A percentile compares a stretch with the other conserved stretches of the same genome.
phyloP scores from a whole-genome alignment of 306 rosid genomes.

The Morella rubra region DNA sequence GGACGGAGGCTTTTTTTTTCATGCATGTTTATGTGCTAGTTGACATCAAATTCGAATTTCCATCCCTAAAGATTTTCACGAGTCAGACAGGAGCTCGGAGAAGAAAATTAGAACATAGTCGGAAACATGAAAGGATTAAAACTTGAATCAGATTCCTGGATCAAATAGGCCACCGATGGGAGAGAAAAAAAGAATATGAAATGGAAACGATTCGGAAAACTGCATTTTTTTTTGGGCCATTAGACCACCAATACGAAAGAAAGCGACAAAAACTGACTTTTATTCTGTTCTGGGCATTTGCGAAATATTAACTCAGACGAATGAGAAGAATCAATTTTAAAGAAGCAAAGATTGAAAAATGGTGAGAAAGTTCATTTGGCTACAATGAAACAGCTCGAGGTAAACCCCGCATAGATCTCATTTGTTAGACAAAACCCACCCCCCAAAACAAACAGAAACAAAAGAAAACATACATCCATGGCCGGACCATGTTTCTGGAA shows the following conservation, averaged over 20 bases:
- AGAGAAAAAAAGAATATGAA: background rate
- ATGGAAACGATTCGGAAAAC: background rate
- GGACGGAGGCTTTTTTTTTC: background rate
- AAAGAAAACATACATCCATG: background rate
- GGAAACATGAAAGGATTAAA: background rate
- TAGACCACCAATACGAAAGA: background rate
- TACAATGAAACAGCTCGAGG: background rate
- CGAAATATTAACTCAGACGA: background rate
- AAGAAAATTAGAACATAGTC: background rate
- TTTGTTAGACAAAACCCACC: constrained; percentile 11
- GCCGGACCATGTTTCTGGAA: background rate
- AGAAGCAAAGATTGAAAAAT: background rate
- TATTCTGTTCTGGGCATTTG: background rate
- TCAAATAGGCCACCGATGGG: background rate
- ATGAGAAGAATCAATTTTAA: background rate
- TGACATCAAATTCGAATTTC: background rate
- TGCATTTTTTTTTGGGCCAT: background rate
- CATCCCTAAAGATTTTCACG: background rate
- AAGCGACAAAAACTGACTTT: background rate
- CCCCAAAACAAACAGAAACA: background rate
- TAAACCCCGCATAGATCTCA: background rate
- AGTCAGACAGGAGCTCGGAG: background rate
- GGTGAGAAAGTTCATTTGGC: background rate
- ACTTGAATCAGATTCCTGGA: background rate
- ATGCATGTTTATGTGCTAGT: constrained; percentile 16